Evolutionary conservation across 306 rosid genomes (phyloP).

Genomic region (Lathyrus aphaca): DNA sequence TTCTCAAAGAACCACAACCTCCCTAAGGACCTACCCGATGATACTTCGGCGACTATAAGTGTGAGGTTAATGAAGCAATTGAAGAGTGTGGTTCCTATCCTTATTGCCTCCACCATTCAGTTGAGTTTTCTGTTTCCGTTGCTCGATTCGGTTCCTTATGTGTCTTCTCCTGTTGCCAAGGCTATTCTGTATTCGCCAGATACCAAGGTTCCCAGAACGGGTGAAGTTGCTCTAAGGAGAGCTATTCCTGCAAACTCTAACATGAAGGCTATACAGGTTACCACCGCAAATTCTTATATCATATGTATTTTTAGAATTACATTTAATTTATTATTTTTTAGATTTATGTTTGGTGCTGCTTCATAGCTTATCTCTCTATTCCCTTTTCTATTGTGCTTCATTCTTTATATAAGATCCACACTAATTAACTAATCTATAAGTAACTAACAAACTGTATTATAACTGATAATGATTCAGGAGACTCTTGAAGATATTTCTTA

Average conservation of each 20-base stretch:
- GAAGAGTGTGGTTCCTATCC: conserved; percentile 55
- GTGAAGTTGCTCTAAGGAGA: conserved; percentile 85
- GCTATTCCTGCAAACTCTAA: conserved; percentile 89
- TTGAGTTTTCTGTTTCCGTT: conserved; percentile 60
- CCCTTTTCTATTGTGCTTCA: not conserved
- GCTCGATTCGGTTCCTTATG: conserved; percentile 45
- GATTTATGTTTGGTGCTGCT: too few species aligned
- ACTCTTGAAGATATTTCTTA: conserved; percentile 84
- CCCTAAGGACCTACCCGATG: conserved; percentile 39
- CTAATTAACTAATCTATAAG: not conserved
- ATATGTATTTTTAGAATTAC: too few species aligned
- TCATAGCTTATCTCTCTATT: too few species aligned
- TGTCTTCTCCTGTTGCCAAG: conserved; percentile 52
- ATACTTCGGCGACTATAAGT: conserved; percentile 34
- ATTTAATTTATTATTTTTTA: too few species aligned
- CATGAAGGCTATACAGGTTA: conserved; percentile 91
- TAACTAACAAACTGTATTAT: not conserved
- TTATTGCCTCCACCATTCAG: conserved; percentile 55
- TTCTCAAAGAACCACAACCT: conserved; percentile 38
- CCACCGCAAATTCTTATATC: too few species aligned
- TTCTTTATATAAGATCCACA: too few species aligned
- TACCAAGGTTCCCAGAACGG: conserved; percentile 87
- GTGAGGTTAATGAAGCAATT: conserved; percentile 52
- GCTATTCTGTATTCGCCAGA: conserved; percentile 89
- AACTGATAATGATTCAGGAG: conserved; percentile 54